These are phyloP conservation scores for Chondrus crispus DNA, from an alignment of 23 red algal genomes.

Conservation along the genomic window DNA sequence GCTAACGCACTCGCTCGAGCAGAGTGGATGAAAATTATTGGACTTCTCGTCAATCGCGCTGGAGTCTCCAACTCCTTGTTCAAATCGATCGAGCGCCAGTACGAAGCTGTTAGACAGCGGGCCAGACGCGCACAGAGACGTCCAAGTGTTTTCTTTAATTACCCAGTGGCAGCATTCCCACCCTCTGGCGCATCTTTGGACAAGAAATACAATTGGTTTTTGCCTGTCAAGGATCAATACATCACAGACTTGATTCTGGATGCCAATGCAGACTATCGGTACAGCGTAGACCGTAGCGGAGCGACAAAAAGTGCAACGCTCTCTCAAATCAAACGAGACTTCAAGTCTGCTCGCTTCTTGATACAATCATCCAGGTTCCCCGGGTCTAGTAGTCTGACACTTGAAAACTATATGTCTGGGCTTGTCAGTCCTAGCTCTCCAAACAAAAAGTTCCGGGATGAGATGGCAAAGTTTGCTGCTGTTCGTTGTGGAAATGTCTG, in stretches of 20 bases:
- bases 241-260: not conserved
- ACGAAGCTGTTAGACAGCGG: slow-evolving; percentile 8
- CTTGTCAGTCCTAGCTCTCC: not conserved
- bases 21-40: slow-evolving; percentile 70
- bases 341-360: slow-evolving; percentile 7
- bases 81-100: not conserved
- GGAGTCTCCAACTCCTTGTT: slow-evolving; percentile 1
- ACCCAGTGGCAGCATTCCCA: not conserved
- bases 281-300: not conserved
- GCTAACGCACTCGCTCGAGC: slow-evolving; percentile 46
- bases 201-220: not conserved
- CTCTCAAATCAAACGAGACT: slow-evolving; percentile 3
- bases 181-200: not conserved
- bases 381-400: not conserved
- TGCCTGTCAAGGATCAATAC: slow-evolving; percentile 21
- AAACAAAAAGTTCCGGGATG: not conserved
- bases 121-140: not conserved
- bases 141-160: slow-evolving; percentile 61
- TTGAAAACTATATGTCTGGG: not conserved
- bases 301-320: not conserved
- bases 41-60: slow-evolving; percentile 16
- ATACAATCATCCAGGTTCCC: not conserved
- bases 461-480: not conserved
- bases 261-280: slow-evolving; percentile 35
- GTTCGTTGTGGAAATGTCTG: not conserved